Evolutionary conservation across 2,329 filamentous ascomycete species (phyloP).

Genomic region (Nigrograna mackinnonii): DNA sequence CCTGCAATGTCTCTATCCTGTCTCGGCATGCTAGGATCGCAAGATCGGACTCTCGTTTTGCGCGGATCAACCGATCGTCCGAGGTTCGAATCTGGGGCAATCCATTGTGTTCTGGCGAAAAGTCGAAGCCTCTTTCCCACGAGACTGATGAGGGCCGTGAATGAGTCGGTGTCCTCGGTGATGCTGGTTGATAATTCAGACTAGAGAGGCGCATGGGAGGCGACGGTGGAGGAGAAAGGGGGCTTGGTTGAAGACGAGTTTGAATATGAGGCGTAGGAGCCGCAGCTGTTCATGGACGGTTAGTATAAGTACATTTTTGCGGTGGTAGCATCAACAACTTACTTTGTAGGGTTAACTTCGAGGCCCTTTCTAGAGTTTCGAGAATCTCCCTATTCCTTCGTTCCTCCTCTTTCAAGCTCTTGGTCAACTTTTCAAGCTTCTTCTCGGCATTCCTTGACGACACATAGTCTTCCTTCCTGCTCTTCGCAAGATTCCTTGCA

Average conservation of each 20-base stretch:
- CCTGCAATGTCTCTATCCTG: constrained; percentile 36
- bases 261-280: not conserved
- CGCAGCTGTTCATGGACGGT: constrained; percentile 5
- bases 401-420: constrained; percentile 35
- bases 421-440: constrained; percentile 34
- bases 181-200: constrained; percentile 13
- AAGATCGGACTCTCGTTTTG: constrained; percentile 40
- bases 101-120: constrained; percentile 17
- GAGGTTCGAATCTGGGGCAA: constrained; percentile 31
- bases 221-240: constrained; percentile 37
- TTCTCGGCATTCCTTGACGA: constrained; percentile 34
- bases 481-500: constrained; percentile 33
- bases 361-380: constrained; percentile 38
- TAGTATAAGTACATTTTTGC: constrained; percentile 11
- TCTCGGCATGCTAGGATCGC: constrained; percentile 38
- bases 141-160: constrained; percentile 15
- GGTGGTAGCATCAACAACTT: no score
- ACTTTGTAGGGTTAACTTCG: constrained; percentile 42
- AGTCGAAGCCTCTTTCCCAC: constrained; percentile 27
- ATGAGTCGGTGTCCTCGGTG: constrained; percentile 28
- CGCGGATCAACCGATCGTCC: constrained; percentile 37
- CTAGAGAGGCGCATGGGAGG: constrained; percentile 27
- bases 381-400: constrained; percentile 41
- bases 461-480: constrained; percentile 34
- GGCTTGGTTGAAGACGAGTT: constrained; percentile 28